A percentile compares a stretch with the other conserved stretches of the same genome.
These are phyloP conservation scores for Myrica gale DNA, from an alignment of 306 rosid species.

Conservation along the genomic window DNA sequence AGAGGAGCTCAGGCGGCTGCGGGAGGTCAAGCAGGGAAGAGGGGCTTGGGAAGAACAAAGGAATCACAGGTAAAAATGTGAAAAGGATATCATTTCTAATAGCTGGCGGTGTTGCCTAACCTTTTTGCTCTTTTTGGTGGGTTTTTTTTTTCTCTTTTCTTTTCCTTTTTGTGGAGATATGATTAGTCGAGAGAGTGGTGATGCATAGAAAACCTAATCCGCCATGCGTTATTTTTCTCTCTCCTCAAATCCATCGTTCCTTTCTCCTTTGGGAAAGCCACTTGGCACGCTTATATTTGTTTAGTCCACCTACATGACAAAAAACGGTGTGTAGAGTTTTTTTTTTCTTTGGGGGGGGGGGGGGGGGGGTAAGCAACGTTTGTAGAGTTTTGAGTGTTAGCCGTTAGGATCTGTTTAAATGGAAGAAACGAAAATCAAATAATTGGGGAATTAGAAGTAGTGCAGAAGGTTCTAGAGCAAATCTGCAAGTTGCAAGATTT, in stretches of 20 bases:
- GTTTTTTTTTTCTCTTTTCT: background rate
- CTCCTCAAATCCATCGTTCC: background rate
- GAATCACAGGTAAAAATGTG: constrained; percentile 1
- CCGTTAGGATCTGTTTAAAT: too few species aligned
- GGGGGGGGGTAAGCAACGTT: background rate
- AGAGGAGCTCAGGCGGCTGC: background rate
- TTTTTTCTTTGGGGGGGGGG: too few species aligned
- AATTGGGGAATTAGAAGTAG: background rate
- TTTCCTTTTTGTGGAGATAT: background rate
- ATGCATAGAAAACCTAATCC: background rate
- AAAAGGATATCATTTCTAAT: constrained; percentile 22
- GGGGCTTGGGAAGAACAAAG: constrained; percentile 4
- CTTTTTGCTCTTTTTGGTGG: background rate
- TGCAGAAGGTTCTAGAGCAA: constrained; percentile 1
- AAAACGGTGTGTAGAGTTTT: background rate
- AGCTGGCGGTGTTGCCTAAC: too few species aligned
- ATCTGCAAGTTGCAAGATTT: background rate
- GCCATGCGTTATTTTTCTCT: constrained; percentile 38
- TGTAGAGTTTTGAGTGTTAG: too few species aligned
- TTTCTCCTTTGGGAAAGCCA: constrained; percentile 43
- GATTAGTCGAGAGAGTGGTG: background rate
- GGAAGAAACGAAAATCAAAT: too few species aligned
- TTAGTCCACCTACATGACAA: background rate
- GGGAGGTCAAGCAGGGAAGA: constrained; percentile 3
- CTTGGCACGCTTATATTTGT: background rate